Evolutionary conservation across 805 yeast species (phyloP).

Genomic region (Myxozyma geophila): DNA sequence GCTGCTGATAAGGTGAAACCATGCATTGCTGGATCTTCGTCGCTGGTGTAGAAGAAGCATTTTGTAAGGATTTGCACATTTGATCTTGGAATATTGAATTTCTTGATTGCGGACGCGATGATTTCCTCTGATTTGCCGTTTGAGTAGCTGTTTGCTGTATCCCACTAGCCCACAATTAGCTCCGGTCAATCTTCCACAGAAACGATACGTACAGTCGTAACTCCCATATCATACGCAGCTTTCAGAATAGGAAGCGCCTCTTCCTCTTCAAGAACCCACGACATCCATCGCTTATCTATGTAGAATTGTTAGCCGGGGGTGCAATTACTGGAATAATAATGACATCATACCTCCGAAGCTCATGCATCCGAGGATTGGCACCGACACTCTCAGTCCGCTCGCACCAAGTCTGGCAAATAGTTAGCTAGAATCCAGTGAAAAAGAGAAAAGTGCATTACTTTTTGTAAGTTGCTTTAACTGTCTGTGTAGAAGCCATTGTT

Average conservation of each 20-base stretch:
- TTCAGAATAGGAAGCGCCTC: conserved; percentile 51
- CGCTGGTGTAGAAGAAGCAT: conserved; percentile 26
- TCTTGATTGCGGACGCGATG: conserved; percentile 57
- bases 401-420: too few relatives aligned
- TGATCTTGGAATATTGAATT: conserved; percentile 57
- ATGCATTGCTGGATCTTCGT: not conserved
- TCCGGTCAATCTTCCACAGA: not conserved
- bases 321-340: not conserved
- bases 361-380: too few relatives aligned
- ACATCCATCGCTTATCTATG: conserved; percentile 21
- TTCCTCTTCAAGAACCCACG: conserved; percentile 48
- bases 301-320: not conserved
- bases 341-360: too few relatives aligned
- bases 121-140: conserved; percentile 50
- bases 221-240: conserved; percentile 51
- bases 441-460: not conserved
- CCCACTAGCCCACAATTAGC: conserved; percentile 35
- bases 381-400: too few relatives aligned
- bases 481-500: too few relatives aligned
- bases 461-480: too few relatives aligned
- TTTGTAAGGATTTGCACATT: conserved; percentile 61
- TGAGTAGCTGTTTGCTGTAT: conserved; percentile 52
- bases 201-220: conserved; percentile 45
- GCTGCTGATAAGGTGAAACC: not conserved
- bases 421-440: too few relatives aligned